A percentile compares a stretch with the other conserved stretches of the same genome.
Evolutionary conservation across 768 basidiomycete species (phyloP).

Genomic region (Gymnopilus dilepis): DNA sequence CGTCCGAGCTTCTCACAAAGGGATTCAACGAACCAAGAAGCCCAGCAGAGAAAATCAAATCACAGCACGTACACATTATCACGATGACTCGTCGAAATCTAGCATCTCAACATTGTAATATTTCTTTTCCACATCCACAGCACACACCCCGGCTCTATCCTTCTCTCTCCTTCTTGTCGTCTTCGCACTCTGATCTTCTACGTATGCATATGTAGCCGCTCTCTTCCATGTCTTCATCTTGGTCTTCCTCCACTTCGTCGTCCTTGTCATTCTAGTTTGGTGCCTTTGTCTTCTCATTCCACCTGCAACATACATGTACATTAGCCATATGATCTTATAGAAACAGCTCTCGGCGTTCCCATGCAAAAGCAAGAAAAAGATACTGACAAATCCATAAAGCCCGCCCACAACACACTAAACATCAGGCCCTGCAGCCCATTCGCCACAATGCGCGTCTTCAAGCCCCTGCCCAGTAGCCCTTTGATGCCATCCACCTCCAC

Average conservation of each 20-base stretch:
- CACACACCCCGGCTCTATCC: slow-evolving; percentile 3
- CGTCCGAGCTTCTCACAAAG: too few species aligned
- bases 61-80: neutral
- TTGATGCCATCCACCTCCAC: slow-evolving; percentile 74
- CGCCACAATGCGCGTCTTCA: slow-evolving; percentile 87
- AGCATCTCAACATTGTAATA: neutral
- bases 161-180: neutral
- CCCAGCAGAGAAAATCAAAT: neutral
- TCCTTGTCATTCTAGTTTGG: slow-evolving; percentile 4
- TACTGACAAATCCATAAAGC: slow-evolving; percentile 87
- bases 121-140: too few species aligned
- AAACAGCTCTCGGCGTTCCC: neutral
- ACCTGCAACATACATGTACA: slow-evolving; percentile 24
- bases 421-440: slow-evolving; percentile 93
- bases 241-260: too few species aligned
- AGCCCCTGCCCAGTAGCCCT: slow-evolving; percentile 86
- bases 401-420: slow-evolving; percentile 91
- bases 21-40: too few species aligned
- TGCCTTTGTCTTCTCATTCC: slow-evolving; percentile 33
- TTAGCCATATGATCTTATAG: slow-evolving; percentile 7
- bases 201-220: slow-evolving; percentile 7
- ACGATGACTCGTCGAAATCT: neutral
- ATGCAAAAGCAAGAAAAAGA: neutral
- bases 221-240: too few species aligned
- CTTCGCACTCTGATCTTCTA: neutral